A percentile compares a stretch with the other conserved stretches of the same genome.
These are phyloP conservation scores for Erysimum cheiranthoides DNA, from an alignment of 345 rosid species.

Conservation along the genomic window DNA sequence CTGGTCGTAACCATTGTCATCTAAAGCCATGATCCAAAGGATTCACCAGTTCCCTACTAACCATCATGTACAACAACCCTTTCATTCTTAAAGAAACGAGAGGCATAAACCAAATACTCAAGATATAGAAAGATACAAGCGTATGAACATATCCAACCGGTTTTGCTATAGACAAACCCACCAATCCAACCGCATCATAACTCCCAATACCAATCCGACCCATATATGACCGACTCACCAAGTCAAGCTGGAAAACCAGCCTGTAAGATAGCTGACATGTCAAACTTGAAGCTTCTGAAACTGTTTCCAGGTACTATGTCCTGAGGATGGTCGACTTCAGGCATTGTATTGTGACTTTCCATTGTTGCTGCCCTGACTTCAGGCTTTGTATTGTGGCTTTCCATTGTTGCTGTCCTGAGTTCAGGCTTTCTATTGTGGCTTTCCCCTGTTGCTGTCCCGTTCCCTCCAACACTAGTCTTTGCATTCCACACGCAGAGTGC, in stretches of 20 bases:
- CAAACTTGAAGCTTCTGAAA: conserved; percentile 74
- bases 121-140: conserved; percentile 10
- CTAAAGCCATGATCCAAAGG: conserved; percentile 35
- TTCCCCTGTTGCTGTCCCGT: conserved; percentile 44
- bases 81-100: conserved; percentile 19
- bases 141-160: conserved; percentile 38
- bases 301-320: conserved; percentile 63
- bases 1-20: conserved; percentile 32
- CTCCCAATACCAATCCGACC: conserved; percentile 27
- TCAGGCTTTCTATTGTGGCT: conserved; percentile 38
- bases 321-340: conserved; percentile 53
- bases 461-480: conserved; percentile 63
- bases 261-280: conserved; percentile 59
- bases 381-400: conserved; percentile 40
- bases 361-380: conserved; percentile 43
- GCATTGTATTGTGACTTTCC: conserved; percentile 33
- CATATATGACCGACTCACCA: conserved; percentile 4
- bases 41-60: conserved; percentile 21
- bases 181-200: conserved; percentile 28
- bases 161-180: conserved; percentile 45
- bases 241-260: conserved; percentile 55
- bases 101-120: conserved; percentile 15
- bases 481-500: conserved; percentile 86
- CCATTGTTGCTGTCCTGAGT: conserved; percentile 31
- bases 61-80: conserved; percentile 42